A percentile compares a stretch with the other conserved stretches of the same genome.
Conservation (phyloP, 73 alveolate species). For the Blepharisma stoltei region DNA sequence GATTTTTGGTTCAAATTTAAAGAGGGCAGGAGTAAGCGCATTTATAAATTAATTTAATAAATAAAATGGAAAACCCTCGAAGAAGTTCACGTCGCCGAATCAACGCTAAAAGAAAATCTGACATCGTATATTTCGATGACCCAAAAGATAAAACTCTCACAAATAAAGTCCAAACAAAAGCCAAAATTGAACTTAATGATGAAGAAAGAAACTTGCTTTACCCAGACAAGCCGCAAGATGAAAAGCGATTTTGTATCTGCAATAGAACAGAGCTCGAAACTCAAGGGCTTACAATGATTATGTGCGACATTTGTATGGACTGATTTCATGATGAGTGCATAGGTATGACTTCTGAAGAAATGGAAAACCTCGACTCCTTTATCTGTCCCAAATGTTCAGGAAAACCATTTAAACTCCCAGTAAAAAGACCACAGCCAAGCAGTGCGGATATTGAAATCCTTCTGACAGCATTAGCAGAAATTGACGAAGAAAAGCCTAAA, state of each 20-base stretch:
- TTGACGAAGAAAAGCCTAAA: conserved; percentile 25
- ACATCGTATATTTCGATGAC: conserved; percentile 23
- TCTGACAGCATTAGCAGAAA: conserved; percentile 17
- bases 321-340: conserved; percentile 24
- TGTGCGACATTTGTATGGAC: neutral
- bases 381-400: neutral
- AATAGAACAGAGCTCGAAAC: conserved; percentile 21
- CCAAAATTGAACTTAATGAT: conserved; percentile 2
- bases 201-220: conserved; percentile 9
- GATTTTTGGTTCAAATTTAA: too few species aligned
- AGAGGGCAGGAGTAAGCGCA: too few species aligned
- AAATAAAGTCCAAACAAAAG: too few species aligned
- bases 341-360: conserved; percentile 8
- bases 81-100: conserved; percentile 26
- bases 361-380: neutral
- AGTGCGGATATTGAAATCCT: conserved; percentile 14
- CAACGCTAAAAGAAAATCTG: conserved; percentile 10
- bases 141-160: neutral
- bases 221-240: conserved; percentile 15
- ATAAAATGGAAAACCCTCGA: neutral
- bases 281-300: conserved; percentile 14
- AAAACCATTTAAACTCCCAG: neutral
- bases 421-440: neutral
- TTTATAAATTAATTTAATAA: too few species aligned
- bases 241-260: conserved; percentile 25